These are phyloP conservation scores for Gentiana straminea DNA, from an alignment of 257 asterid genomes.

Conservation along the genomic window DNA sequence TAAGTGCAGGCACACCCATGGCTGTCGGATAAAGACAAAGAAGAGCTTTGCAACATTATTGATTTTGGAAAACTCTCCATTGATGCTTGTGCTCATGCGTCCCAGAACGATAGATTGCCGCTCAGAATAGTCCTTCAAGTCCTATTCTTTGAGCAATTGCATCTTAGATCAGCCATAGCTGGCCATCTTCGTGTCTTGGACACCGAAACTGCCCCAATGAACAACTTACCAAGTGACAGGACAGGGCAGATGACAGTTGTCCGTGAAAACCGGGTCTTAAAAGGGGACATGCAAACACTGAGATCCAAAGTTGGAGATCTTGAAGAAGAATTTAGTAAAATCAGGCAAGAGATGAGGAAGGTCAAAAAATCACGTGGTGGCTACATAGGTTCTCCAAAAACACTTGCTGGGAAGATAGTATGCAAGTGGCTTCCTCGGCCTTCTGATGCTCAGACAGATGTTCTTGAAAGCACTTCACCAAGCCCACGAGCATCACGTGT, in stretches of 20 bases:
- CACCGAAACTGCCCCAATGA: constrained; percentile 55
- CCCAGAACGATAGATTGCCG: constrained; percentile 83
- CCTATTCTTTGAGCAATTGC: constrained; percentile 91
- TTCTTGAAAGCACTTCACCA: constrained; percentile 43
- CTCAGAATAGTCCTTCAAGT: constrained; percentile 84
- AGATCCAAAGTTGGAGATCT: constrained; percentile 77
- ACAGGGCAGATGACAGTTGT: constrained; percentile 54
- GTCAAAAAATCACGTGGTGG: constrained; percentile 56
- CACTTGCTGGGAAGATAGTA: constrained; percentile 29
- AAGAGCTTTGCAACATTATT: constrained; percentile 63
- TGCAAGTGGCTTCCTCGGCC: constrained; percentile 53
- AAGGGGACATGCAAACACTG: constrained; percentile 81
- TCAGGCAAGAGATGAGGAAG: constrained; percentile 74
- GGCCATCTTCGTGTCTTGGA: constrained; percentile 65
- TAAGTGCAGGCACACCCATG: constrained; percentile 71
- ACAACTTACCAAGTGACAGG: constrained; percentile 28
- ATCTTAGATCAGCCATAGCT: constrained; percentile 70
- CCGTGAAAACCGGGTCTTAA: constrained; percentile 73
- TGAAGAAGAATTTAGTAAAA: constrained; percentile 69
- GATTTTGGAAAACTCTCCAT: constrained; percentile 89
- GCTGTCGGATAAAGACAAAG: constrained; percentile 72
- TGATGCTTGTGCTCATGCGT: constrained; percentile 97
- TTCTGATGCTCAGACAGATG: constrained; percentile 40
- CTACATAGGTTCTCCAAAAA: constrained; percentile 54
- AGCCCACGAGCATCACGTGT: constrained; percentile 67